phyloP scores from a whole-genome alignment of 495 filamentous ascomycete genomes.

The Xylaria nigripes region DNA sequence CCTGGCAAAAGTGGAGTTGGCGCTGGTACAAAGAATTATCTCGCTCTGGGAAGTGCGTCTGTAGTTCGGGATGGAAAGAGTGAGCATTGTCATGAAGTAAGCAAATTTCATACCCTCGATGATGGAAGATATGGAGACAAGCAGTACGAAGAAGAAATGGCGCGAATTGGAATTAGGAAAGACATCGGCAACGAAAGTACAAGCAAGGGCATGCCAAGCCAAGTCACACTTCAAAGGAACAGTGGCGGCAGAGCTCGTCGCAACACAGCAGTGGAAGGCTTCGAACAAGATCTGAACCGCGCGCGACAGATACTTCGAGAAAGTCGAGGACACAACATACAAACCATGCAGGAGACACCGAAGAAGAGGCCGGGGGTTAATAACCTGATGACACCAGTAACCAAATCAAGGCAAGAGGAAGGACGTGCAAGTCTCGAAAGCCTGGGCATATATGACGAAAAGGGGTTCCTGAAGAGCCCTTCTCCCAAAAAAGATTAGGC shows the following conservation, averaged over 20 bases:
- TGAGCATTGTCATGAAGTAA: background rate
- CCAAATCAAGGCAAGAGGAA: conserved; percentile 11
- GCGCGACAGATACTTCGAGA: conserved; percentile 6
- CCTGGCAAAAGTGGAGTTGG: conserved; percentile 14
- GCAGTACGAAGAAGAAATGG: background rate
- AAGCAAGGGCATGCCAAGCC: background rate
- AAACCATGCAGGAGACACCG: conserved; percentile 3
- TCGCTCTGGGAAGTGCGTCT: conserved; percentile 17
- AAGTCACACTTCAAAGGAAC: background rate
- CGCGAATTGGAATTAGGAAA: background rate
- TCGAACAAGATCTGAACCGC: conserved; percentile 9
- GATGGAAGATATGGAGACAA: background rate
- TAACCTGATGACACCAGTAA: conserved; percentile 1
- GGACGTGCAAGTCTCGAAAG: conserved; percentile 19
- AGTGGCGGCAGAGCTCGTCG: conserved; percentile 5
- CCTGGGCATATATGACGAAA: conserved; percentile 32
- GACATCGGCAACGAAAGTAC: background rate
- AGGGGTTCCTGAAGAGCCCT: conserved; percentile 35
- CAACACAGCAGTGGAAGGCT: conserved; percentile 13
- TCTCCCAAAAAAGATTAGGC: background rate
- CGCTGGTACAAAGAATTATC: conserved; percentile 23
- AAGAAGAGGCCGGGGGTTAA: background rate
- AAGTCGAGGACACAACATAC: conserved; percentile 5
- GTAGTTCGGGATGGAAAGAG: background rate
- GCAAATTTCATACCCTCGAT: background rate